Evolutionary conservation across 2,329 filamentous ascomycete genomes (phyloP).

Genomic region (Xylariaceae sp.): DNA sequence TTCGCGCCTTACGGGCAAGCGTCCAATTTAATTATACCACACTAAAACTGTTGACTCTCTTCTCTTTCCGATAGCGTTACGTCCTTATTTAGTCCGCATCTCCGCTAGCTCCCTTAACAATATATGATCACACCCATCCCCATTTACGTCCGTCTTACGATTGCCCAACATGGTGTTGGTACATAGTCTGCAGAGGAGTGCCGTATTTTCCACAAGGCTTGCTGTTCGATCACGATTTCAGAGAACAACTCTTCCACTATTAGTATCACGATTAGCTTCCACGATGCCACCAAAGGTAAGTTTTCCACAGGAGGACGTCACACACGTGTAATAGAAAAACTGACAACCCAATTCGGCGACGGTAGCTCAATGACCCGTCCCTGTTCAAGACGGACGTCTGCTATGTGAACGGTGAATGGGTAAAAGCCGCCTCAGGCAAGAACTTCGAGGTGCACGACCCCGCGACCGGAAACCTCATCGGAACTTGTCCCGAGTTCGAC

Average conservation of each 20-base stretch:
- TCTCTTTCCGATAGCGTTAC: too few relatives aligned
- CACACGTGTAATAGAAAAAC: neutral
- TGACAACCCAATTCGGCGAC: slow-evolving; percentile 6
- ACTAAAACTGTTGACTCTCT: too few relatives aligned
- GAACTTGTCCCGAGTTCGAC: slow-evolving; percentile 84
- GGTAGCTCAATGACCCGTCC: slow-evolving; percentile 75
- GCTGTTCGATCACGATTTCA: slow-evolving; percentile 39
- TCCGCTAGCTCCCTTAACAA: too few relatives aligned
- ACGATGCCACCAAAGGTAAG: slow-evolving; percentile 39
- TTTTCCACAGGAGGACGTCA: neutral
- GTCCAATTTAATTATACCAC: too few relatives aligned
- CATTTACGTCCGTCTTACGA: neutral
- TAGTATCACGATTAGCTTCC: slow-evolving; percentile 38
- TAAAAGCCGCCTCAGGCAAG: slow-evolving; percentile 82
- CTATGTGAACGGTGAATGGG: slow-evolving; percentile 94
- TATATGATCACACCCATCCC: neutral
- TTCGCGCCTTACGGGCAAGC: too few relatives aligned
- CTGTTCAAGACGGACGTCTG: slow-evolving; percentile 82
- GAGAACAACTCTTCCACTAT: slow-evolving; percentile 38
- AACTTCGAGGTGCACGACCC: slow-evolving; percentile 92
- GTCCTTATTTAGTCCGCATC: neutral
- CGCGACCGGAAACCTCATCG: slow-evolving; percentile 79
- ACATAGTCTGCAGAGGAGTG: slow-evolving; percentile 34
- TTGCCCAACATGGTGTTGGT: slow-evolving; percentile 37
- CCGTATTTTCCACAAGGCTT: slow-evolving; percentile 31